Conservation (phyloP, 208 protist species). For the Leishmania tarentolae region DNA sequence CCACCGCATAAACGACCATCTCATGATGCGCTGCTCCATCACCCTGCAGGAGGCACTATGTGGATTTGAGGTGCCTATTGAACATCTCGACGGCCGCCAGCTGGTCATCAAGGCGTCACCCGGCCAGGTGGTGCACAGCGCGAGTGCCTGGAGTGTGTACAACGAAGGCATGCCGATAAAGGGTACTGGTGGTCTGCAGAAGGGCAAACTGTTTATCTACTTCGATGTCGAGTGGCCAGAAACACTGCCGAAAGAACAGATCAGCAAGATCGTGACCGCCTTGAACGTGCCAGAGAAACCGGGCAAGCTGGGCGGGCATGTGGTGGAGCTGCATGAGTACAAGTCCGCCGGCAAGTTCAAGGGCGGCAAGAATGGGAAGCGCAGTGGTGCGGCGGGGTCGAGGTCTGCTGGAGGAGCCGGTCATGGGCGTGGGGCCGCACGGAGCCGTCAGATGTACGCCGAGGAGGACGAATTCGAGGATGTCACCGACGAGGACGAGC, state of each 20-base stretch:
- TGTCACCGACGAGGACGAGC: constrained; percentile 36
- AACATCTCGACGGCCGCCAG: constrained; percentile 89
- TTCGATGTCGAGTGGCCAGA: constrained; percentile 89
- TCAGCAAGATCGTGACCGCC: constrained; percentile 45
- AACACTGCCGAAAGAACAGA: constrained; percentile 36
- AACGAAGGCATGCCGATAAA: constrained; percentile 92
- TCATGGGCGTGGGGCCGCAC: constrained; percentile 1
- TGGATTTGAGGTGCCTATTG: constrained; percentile 87
- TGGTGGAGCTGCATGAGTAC: constrained; percentile 51
- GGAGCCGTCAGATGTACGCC: constrained; percentile 2
- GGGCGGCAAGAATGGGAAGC: constrained; percentile 26
- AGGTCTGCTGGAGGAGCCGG: constrained; percentile 8
- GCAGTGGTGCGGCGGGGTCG: constrained; percentile 11
- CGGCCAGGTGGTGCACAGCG: constrained; percentile 81
- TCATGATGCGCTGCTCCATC: constrained; percentile 90
- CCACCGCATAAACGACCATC: constrained; percentile 90
- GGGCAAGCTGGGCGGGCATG: constrained; percentile 63
- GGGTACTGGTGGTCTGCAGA: constrained; percentile 68
- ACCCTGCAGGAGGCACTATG: constrained; percentile 94
- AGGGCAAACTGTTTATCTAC: constrained; percentile 82
- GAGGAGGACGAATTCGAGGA: constrained; percentile 47
- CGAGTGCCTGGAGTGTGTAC: constrained; percentile 68
- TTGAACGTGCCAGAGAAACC: constrained; percentile 44
- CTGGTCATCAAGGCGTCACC: constrained; percentile 66
- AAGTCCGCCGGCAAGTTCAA: constrained; percentile 14